Evolutionary conservation across 257 asterid species (phyloP), one percentile per base, ranked within the genome.

Genomic region (Jacaranda mimosifolia): DNA sequence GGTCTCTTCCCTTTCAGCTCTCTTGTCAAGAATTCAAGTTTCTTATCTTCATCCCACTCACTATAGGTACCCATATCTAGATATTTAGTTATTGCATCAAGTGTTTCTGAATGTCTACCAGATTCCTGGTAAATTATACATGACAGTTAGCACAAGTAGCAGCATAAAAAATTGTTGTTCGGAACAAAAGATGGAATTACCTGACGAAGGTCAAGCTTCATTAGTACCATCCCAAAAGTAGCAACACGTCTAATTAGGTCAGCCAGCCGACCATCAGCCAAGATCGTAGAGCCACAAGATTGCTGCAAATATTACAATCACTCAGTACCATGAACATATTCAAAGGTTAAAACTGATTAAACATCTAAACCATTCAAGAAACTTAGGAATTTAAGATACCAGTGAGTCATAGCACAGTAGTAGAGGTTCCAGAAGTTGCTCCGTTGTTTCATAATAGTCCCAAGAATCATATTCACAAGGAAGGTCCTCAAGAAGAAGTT

Each of bases 131-230:
- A 66, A 83, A 88, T 75, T 51, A 77, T 53, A 70, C 68, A 69
- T 58, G 76, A 15, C 19, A 32, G 40, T 83, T 68, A 57, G 56
- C 63, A 70, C 26, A 53, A 63, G 76, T 67, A 59, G 66, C 64
- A 73, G 70, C 52, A 72, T n/a, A 18, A 40, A 63, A 3, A 45
- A 11, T 75, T 43, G 6, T 13, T 11, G 9, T 6, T 68, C 36
- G 14, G 55, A 78, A 63, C 70, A 72, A n/a, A 53, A 39, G 45
- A 38, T 49, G 68, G 57, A 71, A 56, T 52, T 68, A 93, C 99
- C 99, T 93, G 99, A 72, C 99, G 98, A 77, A 95, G 97, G 86
- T 95, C 98, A 57, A 95, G 98, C 90, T 95, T 93, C 98, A 95
- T 91, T 65, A 93, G 82, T 63, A 89, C 98, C 97, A 95, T 95